Evolutionary conservation across 768 basidiomycete genomes (phyloP), one percentile per base, ranked within the genome.

Genomic region (Dentipellis fragilis): DNA sequence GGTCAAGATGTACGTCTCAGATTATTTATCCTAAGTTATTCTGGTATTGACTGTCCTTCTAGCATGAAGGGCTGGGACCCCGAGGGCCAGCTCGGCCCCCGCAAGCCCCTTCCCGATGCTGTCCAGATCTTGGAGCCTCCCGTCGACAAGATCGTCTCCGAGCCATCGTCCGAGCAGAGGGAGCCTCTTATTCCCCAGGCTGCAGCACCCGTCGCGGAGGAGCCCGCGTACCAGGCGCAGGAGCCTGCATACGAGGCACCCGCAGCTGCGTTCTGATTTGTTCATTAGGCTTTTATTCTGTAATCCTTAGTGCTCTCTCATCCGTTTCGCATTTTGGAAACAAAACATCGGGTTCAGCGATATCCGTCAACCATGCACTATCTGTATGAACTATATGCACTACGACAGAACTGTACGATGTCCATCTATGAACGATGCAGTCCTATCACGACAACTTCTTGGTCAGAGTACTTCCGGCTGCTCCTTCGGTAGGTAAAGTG

Each of bases 11-110:
- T 94, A 67, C 59, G 83, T 69, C 19, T 35, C 17, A 36, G 51
- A 17, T 10, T 51, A 22, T 14, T 9, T 42, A 3, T 29, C 29
- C 3, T 29, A 3, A 29, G 3, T 3, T 45, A n/a, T n/a, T 45
- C 7, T 6, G 2, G 9, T 45, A 45, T 45, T 45, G 47, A 65
- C 21, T 11, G 56, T 51, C 35, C 42, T 22, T 59, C 48, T 64
- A 95, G 93, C 74, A 99, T 99, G 96, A 94, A 95, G 75, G 90
- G 87, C 52, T 87, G 78, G 70, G 96, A 99, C 71, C 92, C 93
- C 39, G 88, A 93, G 68, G 96, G 96, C 58, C 80, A 81, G 58
- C 73, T 78, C 48, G 96, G 96, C 48, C 96, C 94, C 65, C 79
- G 80, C 73, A 93, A 91, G 71, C 92, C 93, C 61, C 86, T 98